Base-by-base conservation (phyloP, 2,329 filamentous ascomycete genomes). In the Nigrospora oryzae region DNA sequence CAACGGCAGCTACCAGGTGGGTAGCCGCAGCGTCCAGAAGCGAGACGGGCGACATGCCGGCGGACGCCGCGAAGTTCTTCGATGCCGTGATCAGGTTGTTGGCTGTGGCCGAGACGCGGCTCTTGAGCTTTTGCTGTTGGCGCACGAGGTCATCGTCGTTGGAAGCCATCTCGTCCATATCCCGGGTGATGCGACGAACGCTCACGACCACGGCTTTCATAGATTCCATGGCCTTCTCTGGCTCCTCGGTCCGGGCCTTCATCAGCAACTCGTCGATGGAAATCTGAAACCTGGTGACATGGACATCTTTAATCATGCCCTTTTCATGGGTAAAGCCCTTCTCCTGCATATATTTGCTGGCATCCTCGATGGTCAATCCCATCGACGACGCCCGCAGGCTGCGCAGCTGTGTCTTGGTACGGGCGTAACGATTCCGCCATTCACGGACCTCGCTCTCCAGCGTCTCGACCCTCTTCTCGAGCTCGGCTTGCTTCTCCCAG, bases 61-160 rank as follows among this genome's bases (percentile, higher is more conserved):
- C 82, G 1, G 89, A 83, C 11, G 80, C 77, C 32, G 86, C 84
- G 63, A 93, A 95, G 59, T 95, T 95, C 69, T 94, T 95, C 32
- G 88, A 85, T 1, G 91, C 89, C 3, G 91, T 97, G 57, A 97
- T 96, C 46, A 98, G 73, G 58, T 91, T 93, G 71, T 97, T 97
- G 40, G 93, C 90, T 1, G 91, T 95, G 3, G 85, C 84, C n/a
- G 89, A 94, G 3, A 97, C 85, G 47, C 84, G 84, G 41, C 79
- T 77, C 65, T 88, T 94, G 49, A 94, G 74, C 62, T 84, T 89
- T 28, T 73, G 69, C 51, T 81, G 80, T 50, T 83, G 71, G 51
- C 80, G 76, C 34, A 68, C 63, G 28, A 71, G 50, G 14, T 77
- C 70, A 33, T 77, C 77, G 49, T 79, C 75, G 33, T 66, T 74